Base-by-base conservation (phyloP, 768 basidiomycete genomes). In the Tulasnella sp. region DNA sequence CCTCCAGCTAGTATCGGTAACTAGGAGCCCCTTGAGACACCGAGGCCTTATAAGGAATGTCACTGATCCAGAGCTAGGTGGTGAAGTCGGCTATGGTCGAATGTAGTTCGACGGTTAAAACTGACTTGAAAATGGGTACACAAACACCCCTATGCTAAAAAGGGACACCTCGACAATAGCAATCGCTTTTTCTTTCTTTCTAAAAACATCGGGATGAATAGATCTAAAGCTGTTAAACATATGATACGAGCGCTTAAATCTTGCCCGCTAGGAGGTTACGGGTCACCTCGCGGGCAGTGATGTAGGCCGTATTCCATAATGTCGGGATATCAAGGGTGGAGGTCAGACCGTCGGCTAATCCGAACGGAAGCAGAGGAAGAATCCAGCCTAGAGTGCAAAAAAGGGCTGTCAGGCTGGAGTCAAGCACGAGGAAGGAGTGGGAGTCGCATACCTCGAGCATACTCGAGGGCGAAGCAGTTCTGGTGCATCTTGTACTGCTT, bases 401-500 rank as follows among this genome's bases (percentile, higher is more conserved):
- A 31, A 78, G 21, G 56, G n/a, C 6, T 68, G 24, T 62, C n/a
- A 62, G 24, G 24, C 12, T 9, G n/a, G 8, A n/a, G 31, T 62
- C 31, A 6, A 27, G 18, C 0, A 4, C n/a, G 1, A 27, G 58
- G 27, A 62, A 31, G 58, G 18, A 34, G 6, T 31, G 52, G 36
- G n/a, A 34, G 44, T 6, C 7, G 86, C 89, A 52, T 82, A 96
- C 97, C 97, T 85, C 93, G 86, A 56, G 97, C 97, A 83, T 97
- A 96, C 85, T 99, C 98, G 81, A 99, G 86, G 10, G 98, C 98
- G 85, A 95, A 99, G 84, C 95, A 97, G 19, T 95, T 96, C 80
- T 96, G 90, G 83, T 95, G 95, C 94, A 98, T 97, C 85, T 97
- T 97, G 86, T 99, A 99, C 85, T 99, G 98, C 88, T 98, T 98